Base-by-base conservation (phyloP, 371 early-diverging fungal species). In the Mortierella sp. region DNA sequence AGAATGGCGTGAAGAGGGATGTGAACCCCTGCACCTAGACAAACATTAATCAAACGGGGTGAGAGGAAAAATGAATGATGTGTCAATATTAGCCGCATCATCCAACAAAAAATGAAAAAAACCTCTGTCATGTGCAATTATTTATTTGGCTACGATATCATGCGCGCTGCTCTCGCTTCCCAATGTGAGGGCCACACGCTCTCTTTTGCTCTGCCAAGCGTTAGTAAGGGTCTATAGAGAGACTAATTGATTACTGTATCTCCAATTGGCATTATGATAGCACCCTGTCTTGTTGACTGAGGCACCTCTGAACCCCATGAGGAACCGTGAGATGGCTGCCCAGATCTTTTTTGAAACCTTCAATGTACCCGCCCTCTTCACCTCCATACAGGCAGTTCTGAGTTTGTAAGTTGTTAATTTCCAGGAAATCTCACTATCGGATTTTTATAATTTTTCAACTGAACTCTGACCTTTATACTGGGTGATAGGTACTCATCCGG, bases 341-440 rank as follows among this genome's bases (percentile, higher is more conserved):
- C 98, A 99, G 89, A 99, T 99, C 87, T 98, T 99, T 96, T 99
- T 99, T 86, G 99, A 99, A 89, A 98, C 98, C 40, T 99, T 99
- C 93, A 98, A 99, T 82, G 93, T 93, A 54, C 99, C 99, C 68
- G 97, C 98, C 63, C 95, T 99, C 94, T 99, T 99, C 88, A 98
- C 99, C 73, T 95, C 98, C 78, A 99, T 99, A 86, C 99, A 99
- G 83, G 85, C 77, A 64, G 68, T 71, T 49, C 49, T 78, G 66
- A 72, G 78, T 61, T 67, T 82, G 77, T 78, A 74, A 61, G 73
- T 64, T n/a, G 34, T 31, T 7, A 32, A 9, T 59, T 62, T 85
- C 99, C 99, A 72, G 23, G 31, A 42, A 42, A 98, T 98, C 90
- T 99, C 59, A 97, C 97, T 74, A 89, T 98, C 47, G 97, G 98